phyloP scores from a whole-genome alignment of 495 filamentous ascomycete species.

The Lophium mytilinum region DNA sequence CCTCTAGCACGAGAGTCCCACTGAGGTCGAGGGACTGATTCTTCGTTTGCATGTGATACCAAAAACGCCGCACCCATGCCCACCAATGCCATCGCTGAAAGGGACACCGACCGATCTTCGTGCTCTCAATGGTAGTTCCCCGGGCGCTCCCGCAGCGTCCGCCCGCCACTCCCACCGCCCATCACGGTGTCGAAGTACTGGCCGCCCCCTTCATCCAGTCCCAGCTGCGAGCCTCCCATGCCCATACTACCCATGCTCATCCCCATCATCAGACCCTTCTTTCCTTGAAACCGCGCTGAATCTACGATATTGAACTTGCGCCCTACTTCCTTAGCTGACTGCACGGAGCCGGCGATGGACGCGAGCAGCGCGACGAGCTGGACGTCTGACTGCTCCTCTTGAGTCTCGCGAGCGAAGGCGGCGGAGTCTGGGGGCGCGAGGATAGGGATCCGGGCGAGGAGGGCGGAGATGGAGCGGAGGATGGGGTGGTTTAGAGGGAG shows the following conservation, averaged over 20 bases:
- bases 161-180: not conserved
- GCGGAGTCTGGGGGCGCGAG: slow-evolving; percentile 36
- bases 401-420: slow-evolving; percentile 21
- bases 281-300: slow-evolving; percentile 5
- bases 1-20: no score
- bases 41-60: not conserved
- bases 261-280: slow-evolving; percentile 3
- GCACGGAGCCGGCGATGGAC: slow-evolving; percentile 19
- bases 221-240: not conserved
- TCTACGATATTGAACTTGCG: slow-evolving; percentile 21
- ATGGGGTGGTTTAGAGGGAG: slow-evolving; percentile 39
- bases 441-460: slow-evolving; percentile 48
- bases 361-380: slow-evolving; percentile 22
- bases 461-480: slow-evolving; percentile 50
- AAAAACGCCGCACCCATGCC: not conserved
- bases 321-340: slow-evolving; percentile 20
- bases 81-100: not conserved
- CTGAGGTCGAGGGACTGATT: no score
- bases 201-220: not conserved
- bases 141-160: not conserved
- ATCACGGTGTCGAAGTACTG: not conserved
- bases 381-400: slow-evolving; percentile 23
- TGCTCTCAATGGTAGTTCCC: not conserved
- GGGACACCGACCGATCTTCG: not conserved
- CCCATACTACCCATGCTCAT: not conserved